A percentile compares a stretch with the other conserved stretches of the same genome.
These are phyloP conservation scores for Liriodendron chinense DNA, from an alignment of 164 flowering plant genomes.

Conservation along the genomic window DNA sequence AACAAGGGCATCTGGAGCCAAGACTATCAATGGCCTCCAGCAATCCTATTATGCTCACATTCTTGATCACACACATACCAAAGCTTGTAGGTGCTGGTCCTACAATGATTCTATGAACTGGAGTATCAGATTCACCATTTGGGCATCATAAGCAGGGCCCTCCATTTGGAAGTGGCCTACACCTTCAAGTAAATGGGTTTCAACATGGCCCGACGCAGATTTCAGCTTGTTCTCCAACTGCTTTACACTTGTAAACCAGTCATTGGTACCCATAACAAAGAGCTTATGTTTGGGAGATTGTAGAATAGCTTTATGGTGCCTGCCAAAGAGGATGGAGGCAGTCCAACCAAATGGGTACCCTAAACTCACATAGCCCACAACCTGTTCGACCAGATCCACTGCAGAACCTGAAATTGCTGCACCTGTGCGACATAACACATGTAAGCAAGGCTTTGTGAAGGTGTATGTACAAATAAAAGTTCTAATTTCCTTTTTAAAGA, in stretches of 20 bases:
- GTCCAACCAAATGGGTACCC: slow-evolving; percentile 86
- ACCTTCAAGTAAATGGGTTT: slow-evolving; percentile 80
- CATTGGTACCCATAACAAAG: slow-evolving; percentile 88
- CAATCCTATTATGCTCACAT: not conserved
- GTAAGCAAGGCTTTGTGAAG: not conserved
- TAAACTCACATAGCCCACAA: slow-evolving; percentile 81
- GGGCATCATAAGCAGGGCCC: slow-evolving; percentile 75
- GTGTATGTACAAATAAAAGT: not conserved
- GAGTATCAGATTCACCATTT: slow-evolving; percentile 66
- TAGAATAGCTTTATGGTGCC: slow-evolving; percentile 79
- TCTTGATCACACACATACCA: not conserved
- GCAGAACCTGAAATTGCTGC: slow-evolving; percentile 97
- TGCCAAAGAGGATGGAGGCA: slow-evolving; percentile 88
- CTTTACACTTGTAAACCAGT: slow-evolving; percentile 88
- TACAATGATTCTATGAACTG: slow-evolving; percentile 56
- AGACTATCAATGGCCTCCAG: not conserved
- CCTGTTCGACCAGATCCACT: slow-evolving; percentile 68
- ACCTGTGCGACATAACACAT: slow-evolving; percentile 40
- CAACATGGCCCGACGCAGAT: slow-evolving; percentile 67
- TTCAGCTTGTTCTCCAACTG: slow-evolving; percentile 77
- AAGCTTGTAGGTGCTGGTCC: slow-evolving; percentile 1
- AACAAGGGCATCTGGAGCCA: not conserved
- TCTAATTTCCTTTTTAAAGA: too few species aligned
- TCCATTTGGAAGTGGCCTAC: slow-evolving; percentile 93
- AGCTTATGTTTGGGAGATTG: slow-evolving; percentile 80